phyloP scores from a whole-genome alignment of 1,139 yeast genomes.

The Diutina catenulata region DNA sequence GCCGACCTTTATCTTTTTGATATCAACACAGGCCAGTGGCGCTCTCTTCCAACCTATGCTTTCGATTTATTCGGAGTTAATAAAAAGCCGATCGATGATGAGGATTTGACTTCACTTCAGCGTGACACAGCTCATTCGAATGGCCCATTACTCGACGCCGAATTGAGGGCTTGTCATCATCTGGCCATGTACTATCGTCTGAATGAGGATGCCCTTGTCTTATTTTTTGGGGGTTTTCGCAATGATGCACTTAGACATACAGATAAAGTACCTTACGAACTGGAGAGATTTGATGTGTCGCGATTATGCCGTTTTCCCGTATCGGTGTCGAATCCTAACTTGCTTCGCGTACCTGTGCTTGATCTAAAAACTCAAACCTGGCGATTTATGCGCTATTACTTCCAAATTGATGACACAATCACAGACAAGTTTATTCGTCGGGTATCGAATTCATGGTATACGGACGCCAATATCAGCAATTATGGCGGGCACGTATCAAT shows the following conservation, averaged over 20 bases:
- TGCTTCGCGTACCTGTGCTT: constrained; percentile 24
- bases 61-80: constrained; percentile 24
- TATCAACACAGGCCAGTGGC: constrained; percentile 27
- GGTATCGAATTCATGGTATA: constrained; percentile 16
- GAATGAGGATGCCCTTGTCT: constrained; percentile 25
- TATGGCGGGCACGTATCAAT: constrained; percentile 24
- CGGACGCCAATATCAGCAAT: constrained; percentile 20
- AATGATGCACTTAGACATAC: constrained; percentile 25
- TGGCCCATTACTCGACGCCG: constrained; percentile 28
- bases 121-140: constrained; percentile 16
- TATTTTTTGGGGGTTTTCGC: constrained; percentile 30
- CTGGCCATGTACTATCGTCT: constrained; percentile 24
- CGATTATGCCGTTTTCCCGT: constrained; percentile 22
- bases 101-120: constrained; percentile 13
- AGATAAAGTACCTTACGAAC: constrained; percentile 19
- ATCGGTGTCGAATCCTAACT: constrained; percentile 14
- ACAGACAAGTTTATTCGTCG: constrained; percentile 11
- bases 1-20: constrained; percentile 24
- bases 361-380: constrained; percentile 33
- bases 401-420: constrained; percentile 14
- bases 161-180: constrained; percentile 33
- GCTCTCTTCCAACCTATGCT: constrained; percentile 20
- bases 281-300: constrained; percentile 27
- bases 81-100: constrained; percentile 20
- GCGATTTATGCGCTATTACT: constrained; percentile 26